Evolutionary conservation across 2,329 filamentous ascomycete species (phyloP), one percentile per base, ranked within the genome.

Genomic region (Aspergillus transmontanensis): DNA sequence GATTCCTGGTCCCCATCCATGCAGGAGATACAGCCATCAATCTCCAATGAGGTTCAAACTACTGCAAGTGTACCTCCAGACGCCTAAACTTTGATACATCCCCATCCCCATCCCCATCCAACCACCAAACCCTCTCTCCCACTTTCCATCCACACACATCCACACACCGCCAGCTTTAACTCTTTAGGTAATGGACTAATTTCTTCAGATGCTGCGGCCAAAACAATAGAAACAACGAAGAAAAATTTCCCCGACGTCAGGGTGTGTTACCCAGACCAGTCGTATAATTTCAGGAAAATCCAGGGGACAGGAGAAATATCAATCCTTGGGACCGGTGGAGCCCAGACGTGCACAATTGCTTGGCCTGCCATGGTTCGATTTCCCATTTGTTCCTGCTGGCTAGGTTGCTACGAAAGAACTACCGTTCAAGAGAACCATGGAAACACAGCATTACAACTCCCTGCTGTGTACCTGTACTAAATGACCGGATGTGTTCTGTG

Each of bases 401-500:
- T 32, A 51, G 28, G 48, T 51, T 51, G 28, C 28, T 51, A 19
- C 28, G 45, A 58, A 51, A 66, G 66, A 68, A 68, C 63, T 51
- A 56, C 59, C 43, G 66, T 68, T 66, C 63, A 46, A 53, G 58
- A 57, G 57, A 69, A 68, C 64, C 64, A 69, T 66, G 65, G 66
- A 67, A 66, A 59, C 48, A n/a, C 46, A n/a, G 11, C 48, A 51
- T 51, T 51, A 51, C 48, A 28, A 51, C 26, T 51, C 26, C 46
- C 46, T 51, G 28, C 28, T 32, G 28, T 51, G 48, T 32, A 34
- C 21, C 19, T 34, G 26, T 23, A 48, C 45, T 48, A 48, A 23
- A 41, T 6, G 19, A 4, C 19, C 16, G 45, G 45, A 48, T 48
- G 45, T 48, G 21, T 23, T 12, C 48, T 32, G 48, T 16, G 32